phyloP scores from a whole-genome alignment of 2,329 filamentous ascomycete genomes.

The Pseudopyricularia javanii region DNA sequence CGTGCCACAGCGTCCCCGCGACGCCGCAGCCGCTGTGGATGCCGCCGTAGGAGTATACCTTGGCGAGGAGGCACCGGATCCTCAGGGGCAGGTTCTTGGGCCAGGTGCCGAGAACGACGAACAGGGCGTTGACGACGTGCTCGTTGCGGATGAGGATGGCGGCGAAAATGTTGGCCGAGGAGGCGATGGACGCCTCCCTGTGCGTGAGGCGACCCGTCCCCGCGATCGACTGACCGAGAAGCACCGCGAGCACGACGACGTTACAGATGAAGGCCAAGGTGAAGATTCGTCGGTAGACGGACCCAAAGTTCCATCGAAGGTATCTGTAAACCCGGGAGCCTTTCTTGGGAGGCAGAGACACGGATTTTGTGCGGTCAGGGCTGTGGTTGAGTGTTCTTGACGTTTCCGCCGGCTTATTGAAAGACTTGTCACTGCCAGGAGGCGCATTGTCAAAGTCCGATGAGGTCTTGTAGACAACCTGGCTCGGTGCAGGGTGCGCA shows the following conservation, averaged over 20 bases:
- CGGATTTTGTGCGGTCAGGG: background rate
- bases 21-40: constrained; percentile 39
- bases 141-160: constrained; percentile 37
- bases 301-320: constrained; percentile 17
- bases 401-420: too few relatives aligned
- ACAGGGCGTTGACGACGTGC: constrained; percentile 37
- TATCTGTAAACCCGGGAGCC: constrained; percentile 9
- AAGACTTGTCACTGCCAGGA: too few relatives aligned
- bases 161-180: constrained; percentile 27
- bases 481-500: too few relatives aligned
- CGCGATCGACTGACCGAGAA: constrained; percentile 5
- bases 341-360: constrained; percentile 1
- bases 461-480: background rate
- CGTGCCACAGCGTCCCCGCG: constrained; percentile 34
- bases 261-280: constrained; percentile 25
- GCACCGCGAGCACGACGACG: constrained; percentile 10
- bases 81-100: constrained; percentile 20
- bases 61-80: constrained; percentile 31
- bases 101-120: constrained; percentile 24
- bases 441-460: background rate
- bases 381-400: too few relatives aligned
- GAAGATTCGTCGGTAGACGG: constrained; percentile 27
- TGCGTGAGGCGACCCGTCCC: constrained; percentile 6
- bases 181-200: constrained; percentile 11
- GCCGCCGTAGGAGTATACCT: constrained; percentile 40